Percentiles rank a stretch among this genome's conserved stretches.
phyloP scores from a whole-genome alignment of 192 early-diverging fungal species.

The Diversispora eburnea region DNA sequence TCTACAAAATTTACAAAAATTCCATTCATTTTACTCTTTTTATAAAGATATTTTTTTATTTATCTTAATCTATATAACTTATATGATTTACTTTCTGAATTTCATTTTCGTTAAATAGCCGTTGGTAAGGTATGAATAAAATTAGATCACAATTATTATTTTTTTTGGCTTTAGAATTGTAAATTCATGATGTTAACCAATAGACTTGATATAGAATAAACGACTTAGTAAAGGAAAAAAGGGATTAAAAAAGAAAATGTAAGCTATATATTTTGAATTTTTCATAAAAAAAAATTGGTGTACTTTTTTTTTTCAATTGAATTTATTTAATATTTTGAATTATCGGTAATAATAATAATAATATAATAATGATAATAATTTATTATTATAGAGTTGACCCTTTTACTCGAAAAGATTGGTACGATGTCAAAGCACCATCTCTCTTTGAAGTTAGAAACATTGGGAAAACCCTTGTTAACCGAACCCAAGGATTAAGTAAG shows the following conservation, averaged over 20 bases:
- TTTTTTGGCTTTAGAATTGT: neutral
- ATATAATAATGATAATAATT: neutral
- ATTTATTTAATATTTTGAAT: neutral
- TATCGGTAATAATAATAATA: neutral
- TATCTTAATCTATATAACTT: too few relatives aligned
- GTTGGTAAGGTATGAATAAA: slow-evolving; percentile 26
- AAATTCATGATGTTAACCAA: neutral
- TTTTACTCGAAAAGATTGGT: slow-evolving; percentile 99
- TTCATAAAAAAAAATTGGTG: too few relatives aligned
- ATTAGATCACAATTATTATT: neutral
- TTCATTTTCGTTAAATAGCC: slow-evolving; percentile 9
- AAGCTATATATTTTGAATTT: slow-evolving; percentile 32
- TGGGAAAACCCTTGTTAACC: slow-evolving; percentile 99
- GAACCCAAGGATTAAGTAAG: slow-evolving; percentile 98
- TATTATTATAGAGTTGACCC: slow-evolving; percentile 80
- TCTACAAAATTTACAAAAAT: too few relatives aligned
- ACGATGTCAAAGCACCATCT: slow-evolving; percentile 97
- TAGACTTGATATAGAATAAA: slow-evolving; percentile 45
- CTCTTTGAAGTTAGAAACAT: slow-evolving; percentile 92
- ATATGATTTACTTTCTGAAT: neutral
- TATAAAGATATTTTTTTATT: too few relatives aligned
- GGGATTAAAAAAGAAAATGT: slow-evolving; percentile 98
- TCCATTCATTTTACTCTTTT: too few relatives aligned
- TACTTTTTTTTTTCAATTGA: slow-evolving; percentile 33
- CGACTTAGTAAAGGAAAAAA: slow-evolving; percentile 98